Base-by-base conservation (phyloP, 306 rosid species). In the Trichosanthes truncata region DNA sequence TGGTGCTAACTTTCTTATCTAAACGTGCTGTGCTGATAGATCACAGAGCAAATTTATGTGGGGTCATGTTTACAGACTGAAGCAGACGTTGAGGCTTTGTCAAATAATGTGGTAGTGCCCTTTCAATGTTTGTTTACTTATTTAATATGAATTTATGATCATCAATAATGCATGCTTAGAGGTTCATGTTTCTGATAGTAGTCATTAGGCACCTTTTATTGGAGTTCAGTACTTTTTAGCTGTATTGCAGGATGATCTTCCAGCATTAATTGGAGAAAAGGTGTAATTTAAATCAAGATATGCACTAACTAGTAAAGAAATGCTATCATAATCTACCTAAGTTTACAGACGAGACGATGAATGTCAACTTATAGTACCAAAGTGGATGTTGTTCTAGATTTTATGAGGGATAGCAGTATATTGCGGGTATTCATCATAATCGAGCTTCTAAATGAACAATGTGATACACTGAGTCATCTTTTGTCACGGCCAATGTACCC, bases 21-120 rank as follows among this genome's bases (percentile, higher is more conserved):
- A 51, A 49, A 74, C 36, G 1, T 62, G 36, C 4, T 62, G 59
- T 83, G 52, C 8, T 78, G 18, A 81, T 84, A 94, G 98, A 87
- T 94, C 78, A 89, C 97, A 0, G 98, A 94, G 89, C 98, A 94
- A 85, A 87, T 94, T 71, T 87, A 86, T 82, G 97, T 91, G 66
- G 98, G 97, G 78, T 92, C 98, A 59, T 94, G 97, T 82, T 91
- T 94, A 84, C 98, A 94, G 85, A 86, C 89, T 55, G 97, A 87
- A 83, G 88, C 85, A 43, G 97, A 94, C 66, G 93, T 91, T 74
- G 90, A 82, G 84, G 84, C 91, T 79, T 85, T 94, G 89, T 82
- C 97, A 79, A 82, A 87, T 61, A 86, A 75, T 25, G 88, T 81
- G 85, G 97, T 94, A 80, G 86, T 77, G 79, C 41, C 71, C 45